Evolutionary conservation across 495 filamentous ascomycete genomes (phyloP).

Genomic region (Podospora pseudocomata): DNA sequence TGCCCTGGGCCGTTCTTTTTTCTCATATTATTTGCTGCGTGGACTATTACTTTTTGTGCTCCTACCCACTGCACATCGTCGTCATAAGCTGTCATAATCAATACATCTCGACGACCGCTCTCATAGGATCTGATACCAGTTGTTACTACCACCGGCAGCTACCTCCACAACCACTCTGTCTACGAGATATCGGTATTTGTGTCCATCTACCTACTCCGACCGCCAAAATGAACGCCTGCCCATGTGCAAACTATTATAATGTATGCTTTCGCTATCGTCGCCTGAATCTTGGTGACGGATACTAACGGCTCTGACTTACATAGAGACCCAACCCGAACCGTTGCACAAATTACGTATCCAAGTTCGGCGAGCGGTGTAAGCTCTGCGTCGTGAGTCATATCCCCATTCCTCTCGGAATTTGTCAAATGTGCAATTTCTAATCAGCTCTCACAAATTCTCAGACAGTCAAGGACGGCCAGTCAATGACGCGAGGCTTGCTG

Average conservation of each 20-base stretch:
- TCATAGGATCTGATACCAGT: background rate
- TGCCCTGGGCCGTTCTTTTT: background rate
- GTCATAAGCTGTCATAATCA: background rate
- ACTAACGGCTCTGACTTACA: background rate
- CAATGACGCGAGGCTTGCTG: conserved; percentile 26
- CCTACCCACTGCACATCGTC: background rate
- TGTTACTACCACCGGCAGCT: background rate
- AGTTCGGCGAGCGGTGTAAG: conserved; percentile 46
- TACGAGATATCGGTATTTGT: background rate
- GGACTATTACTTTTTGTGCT: background rate
- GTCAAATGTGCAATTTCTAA: background rate
- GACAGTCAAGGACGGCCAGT: conserved; percentile 26
- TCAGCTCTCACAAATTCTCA: background rate
- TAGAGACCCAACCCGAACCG: conserved; percentile 32
- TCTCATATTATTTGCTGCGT: background rate
- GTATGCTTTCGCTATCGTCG: background rate
- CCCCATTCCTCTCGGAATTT: background rate
- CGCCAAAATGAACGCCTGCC: background rate
- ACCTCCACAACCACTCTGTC: background rate
- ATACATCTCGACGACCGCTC: background rate
- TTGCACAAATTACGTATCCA: conserved; percentile 43
- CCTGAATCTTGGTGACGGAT: background rate
- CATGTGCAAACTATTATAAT: background rate
- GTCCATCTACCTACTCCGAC: background rate
- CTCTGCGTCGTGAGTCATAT: conserved; percentile 40